A percentile compares a stretch with the other conserved stretches of the same genome.
Conservation (phyloP, 1,284 basidiomycete genomes). For the Amylostereum areolatum region DNA sequence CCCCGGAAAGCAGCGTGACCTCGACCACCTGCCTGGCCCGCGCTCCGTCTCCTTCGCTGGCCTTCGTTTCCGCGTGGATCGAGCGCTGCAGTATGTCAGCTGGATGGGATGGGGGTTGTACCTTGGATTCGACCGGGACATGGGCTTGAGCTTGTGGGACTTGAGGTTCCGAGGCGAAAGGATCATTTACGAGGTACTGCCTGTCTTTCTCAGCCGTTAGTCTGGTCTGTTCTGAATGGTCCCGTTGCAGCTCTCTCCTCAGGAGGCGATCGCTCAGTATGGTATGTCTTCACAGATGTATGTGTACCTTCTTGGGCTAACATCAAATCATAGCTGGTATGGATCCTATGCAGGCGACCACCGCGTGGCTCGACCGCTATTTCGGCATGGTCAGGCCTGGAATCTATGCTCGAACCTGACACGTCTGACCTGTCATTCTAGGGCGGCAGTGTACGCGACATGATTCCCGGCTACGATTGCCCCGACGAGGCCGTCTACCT, state of each 20-base stretch:
- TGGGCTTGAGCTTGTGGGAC: conserved; percentile 65
- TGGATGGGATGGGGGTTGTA: conserved; percentile 66
- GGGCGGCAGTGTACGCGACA: conserved; percentile 43
- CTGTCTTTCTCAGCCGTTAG: background rate
- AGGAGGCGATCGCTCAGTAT: conserved; percentile 61
- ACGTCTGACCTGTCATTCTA: conserved; percentile 1
- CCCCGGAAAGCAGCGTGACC: conserved; percentile 34
- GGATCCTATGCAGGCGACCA: conserved; percentile 58
- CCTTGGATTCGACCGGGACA: conserved; percentile 58
- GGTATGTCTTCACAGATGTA: conserved; percentile 24
- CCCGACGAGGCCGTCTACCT: conserved; percentile 55
- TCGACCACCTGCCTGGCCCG: conserved; percentile 59
- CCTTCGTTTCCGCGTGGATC: conserved; percentile 51
- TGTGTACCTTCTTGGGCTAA: background rate
- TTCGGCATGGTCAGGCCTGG: conserved; percentile 47
- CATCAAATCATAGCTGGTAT: conserved; percentile 38
- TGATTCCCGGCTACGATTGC: conserved; percentile 63
- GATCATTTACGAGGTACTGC: conserved; percentile 54
- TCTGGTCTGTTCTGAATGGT: background rate
- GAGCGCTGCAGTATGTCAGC: conserved; percentile 44
- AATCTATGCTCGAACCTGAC: background rate
- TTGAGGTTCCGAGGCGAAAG: conserved; percentile 55
- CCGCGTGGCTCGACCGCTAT: conserved; percentile 60
- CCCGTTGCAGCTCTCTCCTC: conserved; percentile 39
- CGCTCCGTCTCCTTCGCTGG: conserved; percentile 54